Evolutionary conservation across 169 alveolate genomes (phyloP).

Genomic region (Cryptosporidium ubiquitum): DNA sequence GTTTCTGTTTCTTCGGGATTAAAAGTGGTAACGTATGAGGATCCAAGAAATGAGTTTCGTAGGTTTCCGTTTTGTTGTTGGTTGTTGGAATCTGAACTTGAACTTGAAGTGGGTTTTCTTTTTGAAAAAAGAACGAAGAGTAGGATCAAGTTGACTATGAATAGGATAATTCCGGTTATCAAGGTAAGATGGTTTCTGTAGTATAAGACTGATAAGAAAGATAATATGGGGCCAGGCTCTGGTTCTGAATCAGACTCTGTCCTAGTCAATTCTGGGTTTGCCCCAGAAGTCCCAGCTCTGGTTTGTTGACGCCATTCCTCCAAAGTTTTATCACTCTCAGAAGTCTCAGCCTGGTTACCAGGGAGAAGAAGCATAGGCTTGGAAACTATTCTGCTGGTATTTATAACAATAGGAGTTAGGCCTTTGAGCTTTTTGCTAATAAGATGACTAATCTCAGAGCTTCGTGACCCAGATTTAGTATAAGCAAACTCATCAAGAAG

Average conservation of each 20-base stretch:
- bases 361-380: constrained; percentile 61
- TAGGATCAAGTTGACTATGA: constrained; percentile 24
- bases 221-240: not conserved
- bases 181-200: constrained; percentile 9
- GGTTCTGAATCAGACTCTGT: not conserved
- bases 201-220: not conserved
- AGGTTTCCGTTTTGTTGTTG: not conserved
- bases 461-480: not conserved
- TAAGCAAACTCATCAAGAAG: constrained; percentile 20
- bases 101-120: not conserved
- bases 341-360: not conserved
- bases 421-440: constrained; percentile 17
- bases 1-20: constrained; percentile 11
- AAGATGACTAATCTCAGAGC: not conserved
- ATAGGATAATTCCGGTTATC: constrained; percentile 14
- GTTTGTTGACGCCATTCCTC: not conserved
- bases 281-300: not conserved
- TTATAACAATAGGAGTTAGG: not conserved
- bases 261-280: not conserved
- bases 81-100: too few relatives aligned
- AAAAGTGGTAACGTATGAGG: constrained; percentile 3
- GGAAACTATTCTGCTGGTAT: not conserved
- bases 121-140: not conserved
- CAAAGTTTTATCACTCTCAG: not conserved
- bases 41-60: constrained; percentile 44